Evolutionary conservation across 177 flowering plant species (phyloP).

Genomic region (Vitis hybrid): DNA sequence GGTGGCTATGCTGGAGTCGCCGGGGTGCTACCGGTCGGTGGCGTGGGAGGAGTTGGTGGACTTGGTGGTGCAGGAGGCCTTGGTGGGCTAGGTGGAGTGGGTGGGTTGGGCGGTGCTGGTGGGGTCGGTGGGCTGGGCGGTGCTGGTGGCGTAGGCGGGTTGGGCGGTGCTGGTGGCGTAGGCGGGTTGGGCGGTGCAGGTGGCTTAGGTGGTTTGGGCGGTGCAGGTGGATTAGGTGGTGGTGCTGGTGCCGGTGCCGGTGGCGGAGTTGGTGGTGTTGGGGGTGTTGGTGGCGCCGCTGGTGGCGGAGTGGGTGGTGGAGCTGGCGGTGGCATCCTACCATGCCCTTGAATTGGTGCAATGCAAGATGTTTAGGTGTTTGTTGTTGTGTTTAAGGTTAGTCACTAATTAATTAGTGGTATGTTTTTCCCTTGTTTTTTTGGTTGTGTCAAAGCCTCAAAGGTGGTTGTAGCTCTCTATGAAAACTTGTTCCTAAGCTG

Average conservation of each 20-base stretch:
- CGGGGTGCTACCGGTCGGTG: constrained; percentile 1
- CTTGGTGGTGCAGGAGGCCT: constrained; percentile 28
- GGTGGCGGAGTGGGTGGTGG: constrained; percentile 13
- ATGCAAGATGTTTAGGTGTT: too few relatives aligned
- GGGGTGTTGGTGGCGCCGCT: constrained; percentile 1
- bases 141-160: constrained; percentile 15
- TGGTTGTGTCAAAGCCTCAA: too few relatives aligned
- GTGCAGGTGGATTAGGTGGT: not conserved
- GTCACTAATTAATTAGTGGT: too few relatives aligned
- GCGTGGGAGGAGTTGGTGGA: constrained; percentile 24
- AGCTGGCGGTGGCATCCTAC: constrained; percentile 4
- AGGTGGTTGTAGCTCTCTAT: too few relatives aligned
- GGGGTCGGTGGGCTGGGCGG: constrained; percentile 18
- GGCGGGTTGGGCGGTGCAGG: not conserved
- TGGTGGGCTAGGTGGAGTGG: constrained; percentile 31
- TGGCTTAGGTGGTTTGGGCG: constrained; percentile 8
- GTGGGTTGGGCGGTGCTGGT: constrained; percentile 22
- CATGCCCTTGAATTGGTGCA: constrained; percentile 1
- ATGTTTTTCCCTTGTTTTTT: too few relatives aligned
- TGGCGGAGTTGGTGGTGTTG: constrained; percentile 1
- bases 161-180: constrained; percentile 7
- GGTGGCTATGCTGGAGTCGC: constrained; percentile 25
- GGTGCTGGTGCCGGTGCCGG: not conserved
- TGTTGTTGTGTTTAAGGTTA: too few relatives aligned
- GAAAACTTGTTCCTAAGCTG: too few relatives aligned